Evolutionary conservation across 2,329 filamentous ascomycete genomes (phyloP).

Genomic region (Talaromyces sp.): DNA sequence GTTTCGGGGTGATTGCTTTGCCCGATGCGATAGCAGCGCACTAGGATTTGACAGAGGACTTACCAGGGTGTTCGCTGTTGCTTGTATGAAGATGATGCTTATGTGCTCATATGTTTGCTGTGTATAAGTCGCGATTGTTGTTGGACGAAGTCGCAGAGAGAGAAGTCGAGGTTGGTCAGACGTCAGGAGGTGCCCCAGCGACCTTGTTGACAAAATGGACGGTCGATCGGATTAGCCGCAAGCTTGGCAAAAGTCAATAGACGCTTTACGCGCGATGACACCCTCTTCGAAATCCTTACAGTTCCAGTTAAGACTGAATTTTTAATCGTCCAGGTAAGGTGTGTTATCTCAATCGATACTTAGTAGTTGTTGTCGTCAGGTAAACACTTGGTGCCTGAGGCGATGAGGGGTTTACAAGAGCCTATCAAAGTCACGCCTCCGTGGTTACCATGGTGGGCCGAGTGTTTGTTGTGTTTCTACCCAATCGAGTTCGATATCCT

Average conservation of each 20-base stretch:
- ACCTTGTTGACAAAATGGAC: background rate
- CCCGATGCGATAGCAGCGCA: background rate
- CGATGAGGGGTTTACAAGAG: constrained; percentile 2
- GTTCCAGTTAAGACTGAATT: background rate
- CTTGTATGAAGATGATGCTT: background rate
- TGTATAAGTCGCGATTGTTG: background rate
- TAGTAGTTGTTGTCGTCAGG: background rate
- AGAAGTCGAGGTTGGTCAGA: background rate
- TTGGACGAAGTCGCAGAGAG: background rate
- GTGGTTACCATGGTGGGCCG: background rate
- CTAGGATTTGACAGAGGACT: background rate
- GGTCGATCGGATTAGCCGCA: constrained; percentile 2
- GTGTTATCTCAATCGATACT: background rate
- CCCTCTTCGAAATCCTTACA: too few relatives aligned
- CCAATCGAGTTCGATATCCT: background rate
- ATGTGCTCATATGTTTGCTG: background rate
- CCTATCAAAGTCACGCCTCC: background rate
- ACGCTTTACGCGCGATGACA: background rate
- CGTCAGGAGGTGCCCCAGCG: background rate
- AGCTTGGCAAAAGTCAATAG: constrained; percentile 10
- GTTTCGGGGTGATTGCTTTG: constrained; percentile 1
- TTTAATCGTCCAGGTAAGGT: background rate
- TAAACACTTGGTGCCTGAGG: background rate
- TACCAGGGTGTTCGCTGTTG: background rate
- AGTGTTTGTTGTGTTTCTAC: constrained; percentile 13